Base-by-base conservation (phyloP, 2,329 filamentous ascomycete genomes). In the Xylaria polymorpha region DNA sequence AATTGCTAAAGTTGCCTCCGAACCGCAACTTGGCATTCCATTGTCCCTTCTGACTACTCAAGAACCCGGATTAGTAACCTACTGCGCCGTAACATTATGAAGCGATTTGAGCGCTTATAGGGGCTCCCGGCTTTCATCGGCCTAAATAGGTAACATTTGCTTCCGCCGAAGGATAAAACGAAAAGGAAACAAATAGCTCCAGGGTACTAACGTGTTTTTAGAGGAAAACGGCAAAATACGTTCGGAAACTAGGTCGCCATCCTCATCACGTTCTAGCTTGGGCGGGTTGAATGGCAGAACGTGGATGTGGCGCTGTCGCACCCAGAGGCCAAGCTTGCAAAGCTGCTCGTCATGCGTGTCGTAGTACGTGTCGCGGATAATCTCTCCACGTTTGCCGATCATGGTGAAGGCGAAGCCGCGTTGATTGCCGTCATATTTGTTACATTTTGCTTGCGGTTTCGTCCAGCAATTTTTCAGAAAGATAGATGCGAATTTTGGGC, bases 321-420 rank as follows among this genome's bases (percentile, higher is more conserved):
- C 67, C 71, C 69, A 74, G 22, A 74, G 59, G 41, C 69, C 71
- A 18, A 74, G 55, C 10, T 51, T 46, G 43, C 67, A 53, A 14
- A 73, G 72, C 22, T 39, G 65, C 14, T 25, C 50, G 22, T 71
- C 64, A n/a, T 58, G 60, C 1, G 69, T 73, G 60, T 73, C 71
- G 60, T 72, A 73, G 51, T 73, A 73, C 1, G 61, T 73, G 57
- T 73, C 72, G 51, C 67, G 71, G 32, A 73, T 73, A 20, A 72
- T 58, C 37, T 61, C 35, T 9, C 10, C 29, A 2, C 51, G 57
- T 25, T 58, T 53, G 48, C 29, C 50, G 12, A 69, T 9, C n/a
- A 59, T 20, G 29, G 44, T 37, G 51, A 72, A 73, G 32, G 59
- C 41, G 7, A 20, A 4, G 15, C 29, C 6, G 25, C 14, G 14